Percentiles rank a stretch among this genome's conserved stretches.
phyloP scores from a whole-genome alignment of 2,329 filamentous ascomycete species.

The Eutypa lata region DNA sequence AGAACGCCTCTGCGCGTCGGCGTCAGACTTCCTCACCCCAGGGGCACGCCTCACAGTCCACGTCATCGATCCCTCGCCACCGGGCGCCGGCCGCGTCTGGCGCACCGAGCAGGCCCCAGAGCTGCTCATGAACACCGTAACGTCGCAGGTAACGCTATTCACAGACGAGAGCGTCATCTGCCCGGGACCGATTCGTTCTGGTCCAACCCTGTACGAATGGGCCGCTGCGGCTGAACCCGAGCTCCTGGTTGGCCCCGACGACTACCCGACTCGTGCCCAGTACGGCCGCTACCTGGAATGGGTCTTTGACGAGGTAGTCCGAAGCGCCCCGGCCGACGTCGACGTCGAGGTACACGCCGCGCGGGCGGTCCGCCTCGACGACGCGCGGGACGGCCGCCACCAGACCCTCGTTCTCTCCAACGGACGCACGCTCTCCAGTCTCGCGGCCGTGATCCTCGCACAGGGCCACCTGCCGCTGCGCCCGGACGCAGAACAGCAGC shows the following conservation, averaged over 20 bases:
- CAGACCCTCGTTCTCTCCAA: constrained; percentile 7
- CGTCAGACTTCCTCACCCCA: constrained; percentile 5
- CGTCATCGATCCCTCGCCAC: constrained; percentile 7
- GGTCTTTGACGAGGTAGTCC: constrained; percentile 8
- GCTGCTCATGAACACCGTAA: constrained; percentile 14
- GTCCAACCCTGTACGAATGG: constrained; percentile 10
- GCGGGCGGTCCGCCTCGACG: constrained; percentile 6
- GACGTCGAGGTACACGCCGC: constrained; percentile 8
- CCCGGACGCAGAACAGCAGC: constrained; percentile 2
- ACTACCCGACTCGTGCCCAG: constrained; percentile 11
- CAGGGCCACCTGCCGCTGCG: constrained; percentile 13
- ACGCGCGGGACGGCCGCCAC: constrained; percentile 5
- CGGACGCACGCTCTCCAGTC: constrained; percentile 4
- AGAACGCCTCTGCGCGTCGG: constrained; percentile 12
- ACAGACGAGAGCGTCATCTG: constrained; percentile 12
- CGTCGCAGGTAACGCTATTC: constrained; percentile 13
- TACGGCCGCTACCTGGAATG: constrained; percentile 12
- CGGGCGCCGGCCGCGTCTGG: constrained; percentile 9
- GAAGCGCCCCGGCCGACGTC: constrained; percentile 1
- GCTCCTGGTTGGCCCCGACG: constrained; percentile 7
- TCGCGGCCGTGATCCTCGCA: constrained; percentile 13
- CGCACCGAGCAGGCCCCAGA: constrained; percentile 8
- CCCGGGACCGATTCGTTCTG: constrained; percentile 6
- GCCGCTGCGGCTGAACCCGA: neutral
- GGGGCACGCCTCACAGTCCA: constrained; percentile 6